Percentiles rank a stretch among this genome's conserved stretches.
These are phyloP conservation scores for Colletotrichum sp. DNA, from an alignment of 2,329 filamentous ascomycete genomes.

Conservation along the genomic window DNA sequence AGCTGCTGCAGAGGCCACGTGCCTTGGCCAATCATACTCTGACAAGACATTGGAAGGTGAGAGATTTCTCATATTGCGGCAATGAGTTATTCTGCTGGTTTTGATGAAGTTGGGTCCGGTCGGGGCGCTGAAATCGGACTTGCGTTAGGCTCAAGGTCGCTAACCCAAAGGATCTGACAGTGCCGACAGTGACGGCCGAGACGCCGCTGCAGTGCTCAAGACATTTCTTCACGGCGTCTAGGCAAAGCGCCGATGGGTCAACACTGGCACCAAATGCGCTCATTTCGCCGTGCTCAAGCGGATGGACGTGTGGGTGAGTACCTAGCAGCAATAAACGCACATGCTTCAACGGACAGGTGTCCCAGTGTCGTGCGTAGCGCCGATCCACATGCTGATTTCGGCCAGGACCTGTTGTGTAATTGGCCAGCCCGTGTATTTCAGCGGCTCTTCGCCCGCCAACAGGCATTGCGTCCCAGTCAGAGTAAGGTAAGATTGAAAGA, in stretches of 20 bases:
- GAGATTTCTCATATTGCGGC: not conserved
- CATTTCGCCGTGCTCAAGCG: too few species aligned
- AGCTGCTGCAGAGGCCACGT: conserved; percentile 6
- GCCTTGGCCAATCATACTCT: not conserved
- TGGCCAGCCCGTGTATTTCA: not conserved
- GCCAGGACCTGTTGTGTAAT: not conserved
- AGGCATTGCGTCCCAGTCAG: not conserved
- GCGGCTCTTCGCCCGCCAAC: not conserved
- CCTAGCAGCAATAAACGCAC: too few species aligned
- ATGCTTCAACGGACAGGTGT: too few species aligned
- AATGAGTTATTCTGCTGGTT: not conserved
- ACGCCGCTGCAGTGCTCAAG: too few species aligned
- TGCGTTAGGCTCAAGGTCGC: too few species aligned
- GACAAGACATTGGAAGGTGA: not conserved
- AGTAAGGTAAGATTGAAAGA: not conserved
- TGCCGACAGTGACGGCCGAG: too few species aligned
- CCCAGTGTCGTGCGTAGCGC: not conserved
- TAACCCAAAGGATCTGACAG: too few species aligned
- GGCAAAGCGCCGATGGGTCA: too few species aligned
- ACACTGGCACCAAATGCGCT: too few species aligned
- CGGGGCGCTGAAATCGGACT: too few species aligned
- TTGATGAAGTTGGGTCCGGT: not conserved
- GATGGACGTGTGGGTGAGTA: too few species aligned
- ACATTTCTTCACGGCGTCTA: too few species aligned
- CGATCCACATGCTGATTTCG: not conserved